Evolutionary conservation across 2,329 filamentous ascomycete species (phyloP).

Genomic region (Penicillium sp.): DNA sequence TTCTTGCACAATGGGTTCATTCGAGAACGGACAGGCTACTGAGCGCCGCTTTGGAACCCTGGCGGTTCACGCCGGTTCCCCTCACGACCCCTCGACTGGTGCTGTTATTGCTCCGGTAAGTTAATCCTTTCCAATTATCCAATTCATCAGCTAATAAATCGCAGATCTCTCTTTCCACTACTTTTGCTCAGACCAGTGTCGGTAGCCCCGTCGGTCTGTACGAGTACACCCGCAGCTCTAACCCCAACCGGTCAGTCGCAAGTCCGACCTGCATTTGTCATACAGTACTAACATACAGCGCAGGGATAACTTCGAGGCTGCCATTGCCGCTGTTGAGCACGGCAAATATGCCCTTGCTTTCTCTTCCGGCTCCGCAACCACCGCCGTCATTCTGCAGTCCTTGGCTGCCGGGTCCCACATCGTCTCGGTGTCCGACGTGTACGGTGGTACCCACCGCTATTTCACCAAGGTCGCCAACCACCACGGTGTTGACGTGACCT

Average conservation of each 20-base stretch:
- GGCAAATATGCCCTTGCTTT: conserved; percentile 92
- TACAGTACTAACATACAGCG: neutral
- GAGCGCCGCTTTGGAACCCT: conserved; percentile 85
- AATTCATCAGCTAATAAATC: neutral
- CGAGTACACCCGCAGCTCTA: conserved; percentile 91
- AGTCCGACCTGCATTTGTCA: neutral
- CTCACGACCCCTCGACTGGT: conserved; percentile 86
- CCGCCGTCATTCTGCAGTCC: conserved; percentile 88
- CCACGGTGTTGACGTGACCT: conserved; percentile 91
- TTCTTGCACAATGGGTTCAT: conserved; percentile 18
- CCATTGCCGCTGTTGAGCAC: conserved; percentile 88
- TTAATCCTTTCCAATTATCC: conserved; percentile 2
- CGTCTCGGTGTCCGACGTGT: conserved; percentile 94
- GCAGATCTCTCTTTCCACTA: conserved; percentile 90
- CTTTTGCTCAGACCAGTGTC: conserved; percentile 86
- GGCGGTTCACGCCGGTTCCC: conserved; percentile 89
- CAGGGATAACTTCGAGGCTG: conserved; percentile 86
- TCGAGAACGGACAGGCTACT: conserved; percentile 53
- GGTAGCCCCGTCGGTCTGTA: conserved; percentile 84
- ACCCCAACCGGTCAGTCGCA: conserved; percentile 71
- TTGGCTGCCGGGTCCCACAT: conserved; percentile 89
- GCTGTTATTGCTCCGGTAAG: conserved; percentile 85
- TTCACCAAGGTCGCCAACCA: conserved; percentile 97
- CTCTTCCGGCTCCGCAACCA: conserved; percentile 89
- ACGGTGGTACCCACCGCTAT: conserved; percentile 96